Evolutionary conservation across 2,329 filamentous ascomycete genomes (phyloP).

Genomic region (Penicillium fuscoglaucum): DNA sequence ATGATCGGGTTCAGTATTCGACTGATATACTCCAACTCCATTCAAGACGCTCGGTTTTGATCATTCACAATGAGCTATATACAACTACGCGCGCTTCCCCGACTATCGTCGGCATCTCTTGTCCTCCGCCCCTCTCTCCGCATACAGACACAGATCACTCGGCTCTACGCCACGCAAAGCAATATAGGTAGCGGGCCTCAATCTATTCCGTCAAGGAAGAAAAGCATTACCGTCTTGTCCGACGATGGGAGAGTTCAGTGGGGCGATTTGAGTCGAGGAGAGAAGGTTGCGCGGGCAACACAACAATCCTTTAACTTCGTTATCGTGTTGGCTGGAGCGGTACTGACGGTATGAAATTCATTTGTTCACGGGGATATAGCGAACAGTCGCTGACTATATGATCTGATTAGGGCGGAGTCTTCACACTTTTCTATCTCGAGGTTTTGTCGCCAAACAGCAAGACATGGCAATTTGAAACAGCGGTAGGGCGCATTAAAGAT

Average conservation of each 20-base stretch:
- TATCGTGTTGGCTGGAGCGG: conserved; percentile 71
- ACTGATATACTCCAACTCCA: not conserved
- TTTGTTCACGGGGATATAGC: not conserved
- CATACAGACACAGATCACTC: conserved; percentile 30
- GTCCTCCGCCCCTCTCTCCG: conserved; percentile 40
- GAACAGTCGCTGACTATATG: not conserved
- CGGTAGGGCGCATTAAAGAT: conserved; percentile 73
- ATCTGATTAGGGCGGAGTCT: conserved; percentile 65
- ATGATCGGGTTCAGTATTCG: not conserved
- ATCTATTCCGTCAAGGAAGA: conserved; percentile 54
- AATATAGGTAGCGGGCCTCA: conserved; percentile 43
- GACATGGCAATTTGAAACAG: conserved; percentile 83
- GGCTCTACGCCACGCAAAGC: conserved; percentile 62
- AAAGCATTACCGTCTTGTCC: conserved; percentile 77
- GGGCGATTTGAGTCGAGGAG: conserved; percentile 69
- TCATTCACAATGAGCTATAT: conserved; percentile 21
- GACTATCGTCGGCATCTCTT: conserved; percentile 14
- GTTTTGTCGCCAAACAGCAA: conserved; percentile 84
- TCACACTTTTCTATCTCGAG: conserved; percentile 75
- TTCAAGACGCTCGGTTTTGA: not conserved
- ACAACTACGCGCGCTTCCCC: conserved; percentile 19
- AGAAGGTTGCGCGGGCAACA: conserved; percentile 81
- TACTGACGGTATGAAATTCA: conserved; percentile 64
- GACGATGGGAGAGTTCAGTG: conserved; percentile 82
- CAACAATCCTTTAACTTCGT: conserved; percentile 90